Percentiles rank a stretch among this genome's conserved stretches.
Evolutionary conservation across 2,329 filamentous ascomycete species (phyloP).

Genomic region (Aureobasidium leucospermi): DNA sequence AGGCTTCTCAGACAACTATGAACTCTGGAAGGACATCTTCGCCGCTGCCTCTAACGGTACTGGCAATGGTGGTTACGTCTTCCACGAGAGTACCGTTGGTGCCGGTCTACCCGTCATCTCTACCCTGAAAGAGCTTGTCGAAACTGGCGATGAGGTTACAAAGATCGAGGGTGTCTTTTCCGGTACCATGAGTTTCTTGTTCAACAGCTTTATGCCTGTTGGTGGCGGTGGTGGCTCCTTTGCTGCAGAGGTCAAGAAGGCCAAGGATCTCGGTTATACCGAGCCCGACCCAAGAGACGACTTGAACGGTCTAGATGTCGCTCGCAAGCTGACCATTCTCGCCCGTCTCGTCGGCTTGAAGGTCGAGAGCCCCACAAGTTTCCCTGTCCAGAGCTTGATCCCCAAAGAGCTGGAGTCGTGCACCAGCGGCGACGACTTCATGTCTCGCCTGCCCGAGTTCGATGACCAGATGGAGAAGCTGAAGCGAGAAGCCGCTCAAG

Average conservation of each 20-base stretch:
- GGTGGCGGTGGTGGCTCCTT: constrained; percentile 70
- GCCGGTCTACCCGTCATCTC: constrained; percentile 90
- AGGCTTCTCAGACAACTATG: constrained; percentile 76
- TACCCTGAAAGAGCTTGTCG: constrained; percentile 86
- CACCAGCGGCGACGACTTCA: constrained; percentile 74
- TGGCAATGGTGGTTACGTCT: constrained; percentile 61
- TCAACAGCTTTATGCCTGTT: constrained; percentile 91
- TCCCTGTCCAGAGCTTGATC: constrained; percentile 91
- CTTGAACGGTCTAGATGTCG: constrained; percentile 81
- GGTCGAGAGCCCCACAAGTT: constrained; percentile 75
- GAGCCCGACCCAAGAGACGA: constrained; percentile 84
- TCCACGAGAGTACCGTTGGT: constrained; percentile 92
- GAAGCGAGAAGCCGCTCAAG: constrained; percentile 75
- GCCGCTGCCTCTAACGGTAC: constrained; percentile 57
- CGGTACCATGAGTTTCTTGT: constrained; percentile 95
- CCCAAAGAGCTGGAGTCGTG: constrained; percentile 76
- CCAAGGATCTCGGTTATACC: constrained; percentile 87
- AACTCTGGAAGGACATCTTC: constrained; percentile 85
- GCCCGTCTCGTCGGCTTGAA: constrained; percentile 76
- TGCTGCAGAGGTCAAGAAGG: constrained; percentile 85
- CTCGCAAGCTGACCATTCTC: constrained; percentile 92
- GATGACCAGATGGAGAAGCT: constrained; percentile 84
- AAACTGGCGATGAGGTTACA: constrained; percentile 84
- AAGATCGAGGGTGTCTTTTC: constrained; percentile 97
- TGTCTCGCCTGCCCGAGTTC: constrained; percentile 70